These are phyloP conservation scores for Chrysanthemum lavandulifolium DNA, from an alignment of 129 eudicot species.

Conservation along the genomic window DNA sequence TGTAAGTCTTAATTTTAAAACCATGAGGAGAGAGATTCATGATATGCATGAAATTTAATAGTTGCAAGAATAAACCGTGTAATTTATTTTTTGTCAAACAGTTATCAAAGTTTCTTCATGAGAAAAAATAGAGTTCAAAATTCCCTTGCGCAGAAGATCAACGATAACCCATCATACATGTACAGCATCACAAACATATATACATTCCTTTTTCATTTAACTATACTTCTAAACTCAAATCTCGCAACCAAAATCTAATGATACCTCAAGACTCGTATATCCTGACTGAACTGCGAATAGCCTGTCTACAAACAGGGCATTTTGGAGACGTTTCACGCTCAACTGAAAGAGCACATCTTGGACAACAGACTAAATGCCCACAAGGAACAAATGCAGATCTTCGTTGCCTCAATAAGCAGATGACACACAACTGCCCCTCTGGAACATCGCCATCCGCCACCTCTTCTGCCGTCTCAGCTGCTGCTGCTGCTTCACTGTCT, in stretches of 20 bases:
- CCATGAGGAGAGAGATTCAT: too few relatives aligned
- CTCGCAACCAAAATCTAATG: constrained; percentile 10
- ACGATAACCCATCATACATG: not conserved
- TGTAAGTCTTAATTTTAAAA: too few relatives aligned
- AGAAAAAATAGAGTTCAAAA: not conserved
- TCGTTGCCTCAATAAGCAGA: constrained; percentile 70
- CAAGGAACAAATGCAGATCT: constrained; percentile 87
- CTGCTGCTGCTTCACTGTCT: constrained; percentile 18
- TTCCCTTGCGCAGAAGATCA: not conserved
- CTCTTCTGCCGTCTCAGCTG: constrained; percentile 38
- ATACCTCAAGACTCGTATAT: constrained; percentile 64
- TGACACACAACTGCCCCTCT: constrained; percentile 78
- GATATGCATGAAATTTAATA: too few relatives aligned
- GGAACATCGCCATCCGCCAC: constrained; percentile 64
- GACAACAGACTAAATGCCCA: constrained; percentile 88
- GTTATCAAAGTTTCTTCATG: too few relatives aligned
- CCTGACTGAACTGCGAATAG: constrained; percentile 63
- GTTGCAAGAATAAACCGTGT: too few relatives aligned
- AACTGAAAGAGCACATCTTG: constrained; percentile 68
- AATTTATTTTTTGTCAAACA: too few relatives aligned
- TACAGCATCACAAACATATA: constrained; percentile 14
- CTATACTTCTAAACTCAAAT: constrained; percentile 2
- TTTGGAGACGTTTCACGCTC: constrained; percentile 73
- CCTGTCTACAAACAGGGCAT: constrained; percentile 90
- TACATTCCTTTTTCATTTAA: constrained; percentile 2